Evolutionary conservation across 352 stramenopile species (phyloP), one percentile per base, ranked within the genome.

Genomic region (Globisporangium middletonii): DNA sequence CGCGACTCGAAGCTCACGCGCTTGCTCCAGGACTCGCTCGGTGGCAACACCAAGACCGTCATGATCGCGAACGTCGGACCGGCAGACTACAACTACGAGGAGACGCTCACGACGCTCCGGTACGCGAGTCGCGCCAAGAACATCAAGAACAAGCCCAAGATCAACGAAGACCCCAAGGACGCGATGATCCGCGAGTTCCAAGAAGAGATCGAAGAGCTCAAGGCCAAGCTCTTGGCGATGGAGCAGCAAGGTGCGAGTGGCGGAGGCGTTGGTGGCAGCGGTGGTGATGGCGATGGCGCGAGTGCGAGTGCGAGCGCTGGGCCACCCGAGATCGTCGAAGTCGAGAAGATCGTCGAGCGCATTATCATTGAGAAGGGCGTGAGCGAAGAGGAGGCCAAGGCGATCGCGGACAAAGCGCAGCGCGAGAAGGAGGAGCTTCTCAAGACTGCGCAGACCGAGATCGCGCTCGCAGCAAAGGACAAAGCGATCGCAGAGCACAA

Each of bases 121-220:
- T 99, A 99, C 72, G 96, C 96, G 9, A 98, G 96, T 68, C 91
- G 97, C 26, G 97, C 97, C 35, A 99, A 99, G 82, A 98, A 99
- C 71, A 99, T 99, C 72, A 99, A 99, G 68, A 99, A 99, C 76
- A 98, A 98, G 57, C 96, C 97, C 1, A 95, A 97, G 59, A 98
- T 99, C 52, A 99, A 99, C 67, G 93, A 99, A 68, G 97, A 99
- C 64, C 93, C 94, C 0, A 99, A 99, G 63, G 95, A 98, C 63
- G 88, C 95, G 16, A 98, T 98, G 90, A 92, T 99, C 35, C 80
- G 92, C 19, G 92, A 99, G 68, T 98, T 98, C 62, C 92, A 98
- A 68, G 91, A 98, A 15, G 91, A 99, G 66, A 99, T 99, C 67
- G 75, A 94, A 55, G 83, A 81, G 15, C 69, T 99, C 33, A 98